Percentiles rank a stretch among this genome's conserved stretches.
Evolutionary conservation across 208 protist genomes (phyloP).

Genomic region (Leishmania martiniquensis): DNA sequence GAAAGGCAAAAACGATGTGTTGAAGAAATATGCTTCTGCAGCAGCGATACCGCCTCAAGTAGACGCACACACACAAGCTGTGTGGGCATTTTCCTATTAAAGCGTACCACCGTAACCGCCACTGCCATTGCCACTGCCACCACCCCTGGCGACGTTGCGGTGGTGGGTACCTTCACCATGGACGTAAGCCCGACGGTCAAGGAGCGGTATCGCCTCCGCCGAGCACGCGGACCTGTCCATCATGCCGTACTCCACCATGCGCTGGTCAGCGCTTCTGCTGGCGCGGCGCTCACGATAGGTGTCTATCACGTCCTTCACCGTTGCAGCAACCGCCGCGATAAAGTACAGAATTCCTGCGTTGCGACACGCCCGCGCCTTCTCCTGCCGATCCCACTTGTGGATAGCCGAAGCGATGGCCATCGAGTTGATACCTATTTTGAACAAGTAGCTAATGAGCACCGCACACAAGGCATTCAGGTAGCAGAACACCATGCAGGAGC

Average conservation of each 20-base stretch:
- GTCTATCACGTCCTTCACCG: conserved; percentile 26
- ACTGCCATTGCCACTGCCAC: not conserved
- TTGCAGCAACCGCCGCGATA: conserved; percentile 51
- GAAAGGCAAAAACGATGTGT: no score
- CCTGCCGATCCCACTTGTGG: conserved; percentile 57
- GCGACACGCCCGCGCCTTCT: conserved; percentile 69
- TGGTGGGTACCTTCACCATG: not conserved
- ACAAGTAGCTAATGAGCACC: conserved; percentile 79
- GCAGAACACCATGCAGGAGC: conserved; percentile 78
- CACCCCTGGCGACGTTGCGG: not conserved
- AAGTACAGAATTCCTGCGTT: conserved; percentile 74
- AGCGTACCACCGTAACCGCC: not conserved
- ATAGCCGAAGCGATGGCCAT: conserved; percentile 56
- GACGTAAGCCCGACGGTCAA: conserved; percentile 19
- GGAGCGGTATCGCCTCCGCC: conserved; percentile 19
- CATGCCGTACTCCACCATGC: conserved; percentile 20
- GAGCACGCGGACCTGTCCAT: not conserved
- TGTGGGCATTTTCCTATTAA: not conserved
- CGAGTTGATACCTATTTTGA: conserved; percentile 66
- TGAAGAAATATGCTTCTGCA: not conserved
- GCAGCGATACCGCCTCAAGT: not conserved
- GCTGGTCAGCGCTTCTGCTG: conserved; percentile 8
- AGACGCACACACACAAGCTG: not conserved
- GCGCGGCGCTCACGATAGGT: conserved; percentile 20
- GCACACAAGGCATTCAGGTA: conserved; percentile 69